Evolutionary conservation across 257 asterid genomes (phyloP).

Genomic region (Petrea volubilis): DNA sequence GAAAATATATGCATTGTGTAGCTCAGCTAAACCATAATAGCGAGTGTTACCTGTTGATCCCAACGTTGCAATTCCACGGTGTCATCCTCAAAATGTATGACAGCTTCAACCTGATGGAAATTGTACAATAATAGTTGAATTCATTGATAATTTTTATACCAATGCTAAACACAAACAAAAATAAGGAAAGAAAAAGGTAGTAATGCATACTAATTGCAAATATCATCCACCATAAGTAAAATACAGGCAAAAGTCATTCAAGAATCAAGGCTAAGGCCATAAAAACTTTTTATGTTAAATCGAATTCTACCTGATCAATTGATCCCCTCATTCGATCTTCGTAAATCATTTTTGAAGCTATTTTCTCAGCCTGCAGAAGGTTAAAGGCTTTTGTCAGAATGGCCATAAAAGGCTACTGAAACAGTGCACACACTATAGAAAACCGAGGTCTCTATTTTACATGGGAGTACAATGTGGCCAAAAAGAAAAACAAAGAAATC

Average conservation of each 20-base stretch:
- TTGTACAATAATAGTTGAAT: conserved; percentile 2
- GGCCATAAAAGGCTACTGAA: background rate
- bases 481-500: background rate
- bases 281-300: background rate
- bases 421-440: background rate
- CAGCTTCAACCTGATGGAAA: conserved; percentile 78
- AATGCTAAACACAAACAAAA: background rate
- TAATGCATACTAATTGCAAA: background rate
- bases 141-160: background rate
- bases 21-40: background rate
- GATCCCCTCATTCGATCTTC: conserved; percentile 99
- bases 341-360: conserved; percentile 93
- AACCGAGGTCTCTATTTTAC: background rate
- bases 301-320: conserved; percentile 79
- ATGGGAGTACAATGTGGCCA: background rate
- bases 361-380: conserved; percentile 84
- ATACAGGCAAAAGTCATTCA: background rate
- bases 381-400: conserved; percentile 10
- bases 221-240: background rate
- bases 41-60: conserved; percentile 87
- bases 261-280: background rate
- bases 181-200: background rate
- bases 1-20: conserved; percentile 6
- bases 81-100: conserved; percentile 97
- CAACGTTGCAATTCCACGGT: conserved; percentile 92